Evolutionary conservation across 352 stramenopile species (phyloP), one percentile per base, ranked within the genome.

Genomic region (Elongisporangium anandrum): DNA sequence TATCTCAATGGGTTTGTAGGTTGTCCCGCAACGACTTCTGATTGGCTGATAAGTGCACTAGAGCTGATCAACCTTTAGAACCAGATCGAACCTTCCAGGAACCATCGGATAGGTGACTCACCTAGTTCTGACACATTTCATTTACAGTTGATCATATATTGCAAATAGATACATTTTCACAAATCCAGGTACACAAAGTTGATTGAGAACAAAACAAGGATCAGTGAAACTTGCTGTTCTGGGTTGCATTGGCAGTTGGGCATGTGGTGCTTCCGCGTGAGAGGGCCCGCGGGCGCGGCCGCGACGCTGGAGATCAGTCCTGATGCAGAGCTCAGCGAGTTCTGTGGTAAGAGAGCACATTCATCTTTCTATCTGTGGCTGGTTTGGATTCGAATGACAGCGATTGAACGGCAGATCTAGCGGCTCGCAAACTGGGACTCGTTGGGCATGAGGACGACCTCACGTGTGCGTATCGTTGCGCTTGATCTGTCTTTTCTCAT

Each of bases 221-320:
- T 34, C 3, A 34, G 7, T 3, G 24, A 34, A 34, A 34, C 24
- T 34, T 34, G 24, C 24, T 34, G 24, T 34, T 34, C 24, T 34
- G 24, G 24, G 29, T 41, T 13, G 5, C 29, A 41, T 41, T 41
- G 29, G 29, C 29, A 41, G 29, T 41, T 41, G 29, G 29, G 12
- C 41, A 86, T 77, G 70, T 93, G 84, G 84, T 88, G 53, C 62
- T 67, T 93, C 29, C 84, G 81, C 47, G 53, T 93, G 21, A 79
- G 81, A 12, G 79, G 79, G 1, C 78, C 81, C 13, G 73, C 74
- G 52, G 81, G 84, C 41, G 79, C 85, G 67, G 64, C 75, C 16
- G 69, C 77, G 34, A 67, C 75, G 63, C 70, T 91, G 52, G 57
- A 81, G 59, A 64, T 90, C 50, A 61, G 72, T 15, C 72, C 79